Evolutionary conservation across 2,329 filamentous ascomycete species (phyloP).

Genomic region (Colletotrichum siamense): DNA sequence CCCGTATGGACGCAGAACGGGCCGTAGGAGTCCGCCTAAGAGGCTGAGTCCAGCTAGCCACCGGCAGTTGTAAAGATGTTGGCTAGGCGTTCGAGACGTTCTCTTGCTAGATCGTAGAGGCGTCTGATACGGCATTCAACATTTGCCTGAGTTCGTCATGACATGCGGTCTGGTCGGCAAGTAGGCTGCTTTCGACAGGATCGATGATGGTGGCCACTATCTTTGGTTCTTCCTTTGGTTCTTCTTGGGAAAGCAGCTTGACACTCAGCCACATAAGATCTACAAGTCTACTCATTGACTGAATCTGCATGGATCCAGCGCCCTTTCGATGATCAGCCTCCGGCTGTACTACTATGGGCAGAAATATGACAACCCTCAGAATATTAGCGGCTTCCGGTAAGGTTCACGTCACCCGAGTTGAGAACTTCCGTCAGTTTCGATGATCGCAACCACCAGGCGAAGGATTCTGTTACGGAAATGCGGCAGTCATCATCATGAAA

Average conservation of each 20-base stretch:
- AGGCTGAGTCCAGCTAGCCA: neutral
- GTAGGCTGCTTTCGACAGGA: neutral
- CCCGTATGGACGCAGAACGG: neutral
- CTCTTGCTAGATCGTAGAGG: neutral
- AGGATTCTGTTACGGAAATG: neutral
- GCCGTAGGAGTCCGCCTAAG: rapidly evolving
- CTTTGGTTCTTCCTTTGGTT: no score
- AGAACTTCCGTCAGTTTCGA: rapidly evolving
- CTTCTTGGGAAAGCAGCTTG: neutral
- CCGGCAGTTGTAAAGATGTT: neutral
- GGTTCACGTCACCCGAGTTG: neutral
- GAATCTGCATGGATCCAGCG: neutral
- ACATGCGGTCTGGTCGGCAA: neutral
- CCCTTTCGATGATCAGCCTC: neutral
- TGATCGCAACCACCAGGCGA: neutral
- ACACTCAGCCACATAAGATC: neutral
- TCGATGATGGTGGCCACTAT: no score
- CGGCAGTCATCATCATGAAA: rapidly evolving
- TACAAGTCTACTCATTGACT: neutral
- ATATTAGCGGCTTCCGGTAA: neutral
- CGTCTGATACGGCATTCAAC: neutral
- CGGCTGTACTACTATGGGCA: neutral
- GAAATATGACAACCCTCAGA: neutral
- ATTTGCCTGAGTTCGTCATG: neutral
- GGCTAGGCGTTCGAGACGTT: neutral